phyloP scores from a whole-genome alignment of 163 green algal species.

The Smithsoniella earleae region DNA sequence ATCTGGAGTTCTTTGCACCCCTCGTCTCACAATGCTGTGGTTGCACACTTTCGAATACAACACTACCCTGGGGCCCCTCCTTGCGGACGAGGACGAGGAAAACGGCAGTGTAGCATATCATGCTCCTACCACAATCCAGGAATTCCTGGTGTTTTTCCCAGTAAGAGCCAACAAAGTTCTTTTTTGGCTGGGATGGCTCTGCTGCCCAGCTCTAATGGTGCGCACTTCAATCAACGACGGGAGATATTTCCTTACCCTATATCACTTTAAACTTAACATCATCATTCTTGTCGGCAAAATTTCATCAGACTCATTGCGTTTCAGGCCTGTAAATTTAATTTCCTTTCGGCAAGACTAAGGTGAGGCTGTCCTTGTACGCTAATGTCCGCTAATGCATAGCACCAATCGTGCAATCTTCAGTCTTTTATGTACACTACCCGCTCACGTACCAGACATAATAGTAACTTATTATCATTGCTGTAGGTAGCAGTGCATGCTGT shows the following conservation, averaged over 20 bases:
- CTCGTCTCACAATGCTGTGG: conserved; percentile 21
- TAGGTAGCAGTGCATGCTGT: conserved; percentile 15
- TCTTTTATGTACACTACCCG: no score
- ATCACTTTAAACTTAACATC: no score
- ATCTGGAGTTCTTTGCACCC: conserved; percentile 9
- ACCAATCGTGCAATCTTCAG: no score
- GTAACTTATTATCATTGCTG: no score
- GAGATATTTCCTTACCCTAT: background rate
- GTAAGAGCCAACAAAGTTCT: conserved; percentile 11
- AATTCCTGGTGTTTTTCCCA: conserved; percentile 18
- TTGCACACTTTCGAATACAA: conserved; percentile 27
- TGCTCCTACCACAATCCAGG: conserved; percentile 14
- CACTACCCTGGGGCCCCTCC: conserved; percentile 4
- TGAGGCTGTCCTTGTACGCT: no score
- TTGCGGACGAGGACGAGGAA: conserved; percentile 18
- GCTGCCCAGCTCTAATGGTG: conserved; percentile 29
- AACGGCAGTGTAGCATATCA: conserved; percentile 18
- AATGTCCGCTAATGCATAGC: no score
- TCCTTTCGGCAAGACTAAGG: no score
- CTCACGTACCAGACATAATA: no score
- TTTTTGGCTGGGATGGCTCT: conserved; percentile 27
- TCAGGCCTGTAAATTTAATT: no score
- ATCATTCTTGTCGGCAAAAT: no score
- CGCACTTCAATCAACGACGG: no score
- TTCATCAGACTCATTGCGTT: no score